Conservation (phyloP, 202 grass and related monocot genomes). For the Bolboschoenoplectus hybrid region DNA sequence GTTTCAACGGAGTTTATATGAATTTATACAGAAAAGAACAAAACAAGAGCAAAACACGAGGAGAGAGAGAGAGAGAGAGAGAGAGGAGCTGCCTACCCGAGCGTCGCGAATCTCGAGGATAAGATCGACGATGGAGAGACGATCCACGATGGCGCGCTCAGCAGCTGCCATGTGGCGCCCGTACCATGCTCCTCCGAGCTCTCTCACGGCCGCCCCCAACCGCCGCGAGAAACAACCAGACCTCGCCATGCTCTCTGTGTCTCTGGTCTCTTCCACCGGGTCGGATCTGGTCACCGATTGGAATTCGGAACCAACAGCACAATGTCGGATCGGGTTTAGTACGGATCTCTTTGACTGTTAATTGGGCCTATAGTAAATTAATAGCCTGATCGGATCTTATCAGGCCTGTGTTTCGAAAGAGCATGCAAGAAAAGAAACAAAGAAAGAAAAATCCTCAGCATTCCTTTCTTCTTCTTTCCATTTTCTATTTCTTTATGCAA, state of each 20-base stretch:
- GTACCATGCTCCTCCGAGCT: slow-evolving; percentile 54
- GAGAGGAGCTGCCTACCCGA: slow-evolving; percentile 34
- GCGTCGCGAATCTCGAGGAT: slow-evolving; percentile 72
- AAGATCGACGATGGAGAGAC: slow-evolving; percentile 67
- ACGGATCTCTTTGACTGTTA: neutral
- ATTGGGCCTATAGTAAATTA: neutral
- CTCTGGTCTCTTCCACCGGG: neutral
- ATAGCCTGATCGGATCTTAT: neutral
- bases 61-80: neutral
- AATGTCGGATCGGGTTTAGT: neutral
- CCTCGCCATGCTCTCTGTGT: slow-evolving; percentile 23
- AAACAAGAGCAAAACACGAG: neutral
- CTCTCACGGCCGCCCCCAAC: slow-evolving; percentile 46
- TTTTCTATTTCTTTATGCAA: neutral
- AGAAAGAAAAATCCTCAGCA: neutral
- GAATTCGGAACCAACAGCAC: no score
- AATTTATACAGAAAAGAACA: no score
- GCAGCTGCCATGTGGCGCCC: slow-evolving; percentile 57
- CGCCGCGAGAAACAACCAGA: slow-evolving; percentile 44
- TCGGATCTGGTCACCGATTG: neutral
- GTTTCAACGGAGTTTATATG: no score
- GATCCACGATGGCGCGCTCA: slow-evolving; percentile 54
- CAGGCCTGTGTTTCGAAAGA: neutral
- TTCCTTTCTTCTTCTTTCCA: neutral
- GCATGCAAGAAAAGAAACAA: neutral